Evolutionary conservation across 345 rosid species (phyloP).

Genomic region (Physaria fendleri): DNA sequence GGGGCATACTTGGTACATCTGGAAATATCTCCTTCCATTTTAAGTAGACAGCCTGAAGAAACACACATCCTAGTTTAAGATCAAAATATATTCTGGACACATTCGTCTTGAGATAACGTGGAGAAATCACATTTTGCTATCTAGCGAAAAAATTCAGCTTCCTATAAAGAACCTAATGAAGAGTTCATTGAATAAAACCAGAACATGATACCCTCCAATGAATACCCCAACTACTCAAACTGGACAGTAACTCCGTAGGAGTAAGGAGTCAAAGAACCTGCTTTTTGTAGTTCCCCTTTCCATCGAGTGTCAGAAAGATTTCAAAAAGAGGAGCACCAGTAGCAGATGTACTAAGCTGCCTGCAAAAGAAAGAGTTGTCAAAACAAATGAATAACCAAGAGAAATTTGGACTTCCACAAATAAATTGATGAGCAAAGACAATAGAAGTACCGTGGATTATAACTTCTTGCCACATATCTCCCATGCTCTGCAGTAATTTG

Average conservation of each 20-base stretch:
- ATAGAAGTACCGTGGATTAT: constrained; percentile 66
- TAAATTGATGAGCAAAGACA: constrained; percentile 3
- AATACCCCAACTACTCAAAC: not conserved
- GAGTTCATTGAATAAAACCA: not conserved
- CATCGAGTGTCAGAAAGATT: constrained; percentile 59
- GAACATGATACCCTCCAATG: not conserved
- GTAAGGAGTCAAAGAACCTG: constrained; percentile 47
- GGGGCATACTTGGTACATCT: constrained; percentile 39
- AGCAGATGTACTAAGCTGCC: constrained; percentile 74
- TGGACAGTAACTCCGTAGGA: not conserved
- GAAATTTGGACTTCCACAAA: not conserved
- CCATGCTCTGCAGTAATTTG: constrained; percentile 93
- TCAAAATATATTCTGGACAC: not conserved
- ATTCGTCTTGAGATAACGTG: not conserved
- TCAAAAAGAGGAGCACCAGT: constrained; percentile 76
- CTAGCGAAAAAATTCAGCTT: not conserved
- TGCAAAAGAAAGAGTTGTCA: constrained; percentile 30
- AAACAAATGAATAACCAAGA: not conserved
- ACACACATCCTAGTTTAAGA: constrained; percentile 9
- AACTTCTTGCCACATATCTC: constrained; percentile 81
- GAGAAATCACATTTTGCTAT: constrained; percentile 3
- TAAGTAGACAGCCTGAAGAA: constrained; percentile 72
- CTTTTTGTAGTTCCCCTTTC: constrained; percentile 69
- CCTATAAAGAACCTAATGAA: constrained; percentile 1
- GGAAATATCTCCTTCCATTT: constrained; percentile 46